These are phyloP conservation scores for Tirmania nivea DNA, from an alignment of 495 filamentous ascomycete genomes.

Conservation along the genomic window DNA sequence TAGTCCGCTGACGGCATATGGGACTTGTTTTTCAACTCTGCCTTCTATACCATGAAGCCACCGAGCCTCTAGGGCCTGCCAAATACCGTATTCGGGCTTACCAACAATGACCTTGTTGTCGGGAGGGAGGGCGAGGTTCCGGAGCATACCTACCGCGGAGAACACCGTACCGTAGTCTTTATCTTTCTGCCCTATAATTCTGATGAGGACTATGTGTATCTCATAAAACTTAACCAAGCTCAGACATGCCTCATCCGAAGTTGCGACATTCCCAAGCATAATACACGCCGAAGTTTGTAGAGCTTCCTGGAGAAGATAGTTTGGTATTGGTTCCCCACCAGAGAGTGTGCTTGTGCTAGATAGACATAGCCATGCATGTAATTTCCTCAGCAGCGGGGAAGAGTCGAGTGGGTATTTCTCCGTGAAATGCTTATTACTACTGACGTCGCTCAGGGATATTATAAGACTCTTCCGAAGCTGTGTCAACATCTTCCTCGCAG, in stretches of 20 bases:
- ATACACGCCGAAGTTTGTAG: constrained; percentile 55
- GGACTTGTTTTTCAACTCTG: constrained; percentile 42
- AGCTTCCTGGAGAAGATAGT: constrained; percentile 23
- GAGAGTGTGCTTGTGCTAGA: constrained; percentile 31
- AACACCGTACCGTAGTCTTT: constrained; percentile 25
- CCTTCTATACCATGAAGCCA: constrained; percentile 39
- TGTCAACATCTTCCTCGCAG: constrained; percentile 17
- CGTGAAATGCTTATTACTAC: constrained; percentile 16
- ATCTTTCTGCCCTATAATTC: constrained; percentile 25
- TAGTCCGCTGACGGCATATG: constrained; percentile 45
- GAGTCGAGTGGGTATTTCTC: constrained; percentile 29
- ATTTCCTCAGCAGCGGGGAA: constrained; percentile 1
- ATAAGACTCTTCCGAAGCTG: constrained; percentile 24
- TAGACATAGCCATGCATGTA: not conserved
- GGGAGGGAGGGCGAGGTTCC: constrained; percentile 51
- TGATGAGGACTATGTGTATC: constrained; percentile 34
- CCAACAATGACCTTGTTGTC: constrained; percentile 40
- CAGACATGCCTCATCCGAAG: constrained; percentile 41
- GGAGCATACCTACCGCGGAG: constrained; percentile 49
- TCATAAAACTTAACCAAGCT: constrained; percentile 31
- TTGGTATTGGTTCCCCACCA: constrained; percentile 27
- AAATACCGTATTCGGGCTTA: constrained; percentile 25
- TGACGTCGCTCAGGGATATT: constrained; percentile 16
- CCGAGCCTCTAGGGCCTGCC: constrained; percentile 14
- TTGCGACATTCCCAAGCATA: constrained; percentile 54